Evolutionary conservation across 106 monocot species (phyloP).

Genomic region (Acorus gramineus): DNA sequence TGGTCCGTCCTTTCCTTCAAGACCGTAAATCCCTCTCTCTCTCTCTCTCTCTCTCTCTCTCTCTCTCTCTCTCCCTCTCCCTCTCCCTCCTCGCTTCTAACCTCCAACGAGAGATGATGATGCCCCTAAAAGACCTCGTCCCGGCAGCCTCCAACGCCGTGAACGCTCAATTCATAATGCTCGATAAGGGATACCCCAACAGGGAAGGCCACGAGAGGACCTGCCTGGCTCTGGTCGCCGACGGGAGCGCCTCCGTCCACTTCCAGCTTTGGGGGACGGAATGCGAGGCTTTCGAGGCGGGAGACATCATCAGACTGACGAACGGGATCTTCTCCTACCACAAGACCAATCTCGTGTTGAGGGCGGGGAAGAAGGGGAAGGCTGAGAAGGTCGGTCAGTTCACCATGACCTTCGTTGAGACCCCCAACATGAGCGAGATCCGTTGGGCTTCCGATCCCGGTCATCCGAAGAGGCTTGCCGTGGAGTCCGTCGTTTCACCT

Average conservation of each 20-base stretch:
- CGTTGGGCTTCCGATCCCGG: constrained; percentile 32
- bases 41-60: no score
- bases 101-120: neutral
- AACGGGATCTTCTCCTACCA: constrained; percentile 87
- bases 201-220: constrained; percentile 46
- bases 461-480: constrained; percentile 39
- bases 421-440: constrained; percentile 86
- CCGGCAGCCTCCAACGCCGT: constrained; percentile 75
- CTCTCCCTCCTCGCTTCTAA: no score
- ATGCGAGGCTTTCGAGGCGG: constrained; percentile 68
- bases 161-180: constrained; percentile 59
- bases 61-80: no score
- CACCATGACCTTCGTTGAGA: constrained; percentile 80
- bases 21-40: no score
- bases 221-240: constrained; percentile 71
- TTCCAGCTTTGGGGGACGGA: constrained; percentile 89
- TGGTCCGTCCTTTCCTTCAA: no score
- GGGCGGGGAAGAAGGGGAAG: constrained; percentile 67
- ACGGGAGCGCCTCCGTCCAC: constrained; percentile 68
- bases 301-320: constrained; percentile 57
- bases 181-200: constrained; percentile 37
- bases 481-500: constrained; percentile 19
- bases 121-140: constrained; percentile 58
- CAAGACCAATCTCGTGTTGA: constrained; percentile 51
- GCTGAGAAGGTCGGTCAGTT: constrained; percentile 78